Evolutionary conservation across 176 grass and related monocot species (phyloP).

Genomic region (Oryza australiensis): DNA sequence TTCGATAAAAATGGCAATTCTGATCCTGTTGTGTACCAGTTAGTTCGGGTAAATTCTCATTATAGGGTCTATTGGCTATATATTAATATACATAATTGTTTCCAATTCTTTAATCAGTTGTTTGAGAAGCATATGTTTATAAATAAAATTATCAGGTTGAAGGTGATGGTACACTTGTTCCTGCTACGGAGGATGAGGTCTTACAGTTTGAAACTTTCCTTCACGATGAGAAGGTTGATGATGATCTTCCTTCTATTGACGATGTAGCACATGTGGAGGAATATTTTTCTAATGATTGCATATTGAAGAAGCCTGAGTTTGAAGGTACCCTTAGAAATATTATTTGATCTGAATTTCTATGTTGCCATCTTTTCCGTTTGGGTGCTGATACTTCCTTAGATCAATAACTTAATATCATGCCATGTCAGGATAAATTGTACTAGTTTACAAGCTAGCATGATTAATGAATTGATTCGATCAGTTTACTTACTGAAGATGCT

Average conservation of each 20-base stretch:
- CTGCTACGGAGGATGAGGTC: constrained; percentile 93
- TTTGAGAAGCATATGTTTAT: constrained; percentile 10
- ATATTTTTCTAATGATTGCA: constrained; percentile 50
- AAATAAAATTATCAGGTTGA: constrained; percentile 69
- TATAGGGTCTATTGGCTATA: not conserved
- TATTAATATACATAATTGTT: constrained; percentile 17
- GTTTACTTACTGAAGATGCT: constrained; percentile 1
- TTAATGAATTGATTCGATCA: constrained; percentile 30
- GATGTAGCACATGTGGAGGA: constrained; percentile 51
- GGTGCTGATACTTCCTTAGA: constrained; percentile 23
- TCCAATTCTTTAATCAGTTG: constrained; percentile 4
- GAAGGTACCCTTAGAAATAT: constrained; percentile 54
- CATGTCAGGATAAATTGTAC: not conserved
- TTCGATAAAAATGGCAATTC: constrained; percentile 51
- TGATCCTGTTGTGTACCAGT: constrained; percentile 87
- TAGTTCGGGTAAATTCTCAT: constrained; percentile 79
- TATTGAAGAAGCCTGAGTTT: constrained; percentile 52
- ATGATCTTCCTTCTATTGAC: constrained; percentile 52
- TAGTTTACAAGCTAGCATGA: constrained; percentile 14
- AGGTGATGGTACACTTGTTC: constrained; percentile 94
- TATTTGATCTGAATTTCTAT: not conserved
- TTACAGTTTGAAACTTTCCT: constrained; percentile 78
- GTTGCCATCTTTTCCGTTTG: constrained; percentile 31
- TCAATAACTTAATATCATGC: constrained; percentile 20
- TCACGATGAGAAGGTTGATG: constrained; percentile 73